These are phyloP conservation scores for Prunus padus DNA, from an alignment of 306 rosid species.

Conservation along the genomic window DNA sequence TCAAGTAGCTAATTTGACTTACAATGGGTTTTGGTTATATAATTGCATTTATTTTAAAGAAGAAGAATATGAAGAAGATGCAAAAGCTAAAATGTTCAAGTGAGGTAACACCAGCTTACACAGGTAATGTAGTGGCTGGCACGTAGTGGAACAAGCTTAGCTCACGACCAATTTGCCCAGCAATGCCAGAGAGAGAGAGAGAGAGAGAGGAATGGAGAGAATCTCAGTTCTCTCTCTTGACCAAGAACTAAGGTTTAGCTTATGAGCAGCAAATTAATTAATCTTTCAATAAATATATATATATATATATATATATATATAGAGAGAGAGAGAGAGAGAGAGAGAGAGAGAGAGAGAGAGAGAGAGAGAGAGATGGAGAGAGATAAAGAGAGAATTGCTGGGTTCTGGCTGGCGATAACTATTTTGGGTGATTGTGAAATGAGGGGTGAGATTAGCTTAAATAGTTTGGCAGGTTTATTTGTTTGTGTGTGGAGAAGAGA, in stretches of 20 bases:
- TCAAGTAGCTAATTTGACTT: no score
- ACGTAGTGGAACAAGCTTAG: conserved; percentile 14
- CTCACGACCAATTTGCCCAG: conserved; percentile 21
- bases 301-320: conserved; percentile 3
- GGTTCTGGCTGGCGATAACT: background rate
- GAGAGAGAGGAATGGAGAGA: conserved; percentile 18
- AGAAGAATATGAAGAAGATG: background rate
- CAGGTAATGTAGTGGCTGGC: background rate
- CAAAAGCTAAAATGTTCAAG: background rate
- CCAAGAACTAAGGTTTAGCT: no score
- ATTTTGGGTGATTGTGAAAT: conserved; percentile 5
- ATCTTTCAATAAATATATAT: no score
- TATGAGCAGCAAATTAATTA: no score
- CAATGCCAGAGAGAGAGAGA: conserved; percentile 21
- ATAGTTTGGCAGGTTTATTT: background rate
- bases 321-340: conserved; percentile 25
- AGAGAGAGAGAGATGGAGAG: conserved; percentile 5
- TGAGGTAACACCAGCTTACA: conserved; percentile 17
- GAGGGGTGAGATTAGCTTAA: conserved; percentile 10
- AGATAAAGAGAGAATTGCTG: background rate
- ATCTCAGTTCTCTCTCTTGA: conserved; percentile 25
- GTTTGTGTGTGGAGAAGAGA: conserved; percentile 28
- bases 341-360: background rate
- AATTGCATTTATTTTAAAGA: no score
- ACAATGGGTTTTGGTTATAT: no score